A percentile compares a stretch with the other conserved stretches of the same genome.
Evolutionary conservation across 805 yeast species (phyloP).

Genomic region (Cyberlindnera meyerae): DNA sequence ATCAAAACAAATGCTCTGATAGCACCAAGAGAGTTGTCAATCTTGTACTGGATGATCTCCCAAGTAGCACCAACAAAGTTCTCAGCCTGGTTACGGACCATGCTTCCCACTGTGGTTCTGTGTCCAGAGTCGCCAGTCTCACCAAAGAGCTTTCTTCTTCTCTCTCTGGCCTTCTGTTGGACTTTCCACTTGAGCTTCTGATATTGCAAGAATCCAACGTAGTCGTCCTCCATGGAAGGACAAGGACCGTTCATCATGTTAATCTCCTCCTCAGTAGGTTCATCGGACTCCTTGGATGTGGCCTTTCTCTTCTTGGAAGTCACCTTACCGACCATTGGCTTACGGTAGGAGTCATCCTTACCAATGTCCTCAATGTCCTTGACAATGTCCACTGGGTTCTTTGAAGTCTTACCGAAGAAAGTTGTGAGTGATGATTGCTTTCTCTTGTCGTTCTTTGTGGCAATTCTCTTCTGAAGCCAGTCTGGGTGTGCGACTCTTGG

Average conservation of each 20-base stretch:
- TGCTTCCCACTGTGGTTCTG: conserved; percentile 58
- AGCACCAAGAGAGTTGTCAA: conserved; percentile 63
- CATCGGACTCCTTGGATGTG: conserved; percentile 28
- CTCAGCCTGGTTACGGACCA: conserved; percentile 76
- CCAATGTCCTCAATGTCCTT: conserved; percentile 78
- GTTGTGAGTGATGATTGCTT: conserved; percentile 63
- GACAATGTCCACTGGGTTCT: conserved; percentile 37
- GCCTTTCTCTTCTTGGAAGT: conserved; percentile 30
- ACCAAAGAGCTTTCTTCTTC: conserved; percentile 81
- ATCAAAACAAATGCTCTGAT: conserved; percentile 67
- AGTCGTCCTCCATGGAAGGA: conserved; percentile 66
- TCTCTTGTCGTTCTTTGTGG: conserved; percentile 54
- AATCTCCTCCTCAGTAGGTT: conserved; percentile 45
- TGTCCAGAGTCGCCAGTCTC: conserved; percentile 45
- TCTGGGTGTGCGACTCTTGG: conserved; percentile 93
- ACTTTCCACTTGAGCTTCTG: conserved; percentile 86
- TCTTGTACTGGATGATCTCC: conserved; percentile 75
- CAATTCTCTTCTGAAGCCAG: conserved; percentile 73
- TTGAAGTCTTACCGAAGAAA: conserved; percentile 48
- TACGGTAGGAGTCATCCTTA: conserved; percentile 25
- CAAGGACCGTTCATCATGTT: conserved; percentile 46
- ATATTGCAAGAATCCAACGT: conserved; percentile 60
- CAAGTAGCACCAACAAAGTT: conserved; percentile 72
- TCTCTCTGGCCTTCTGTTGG: conserved; percentile 64
- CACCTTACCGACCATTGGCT: conserved; percentile 33